A percentile compares a stretch with the other conserved stretches of the same genome.
Evolutionary conservation across 208 protist species (phyloP).

Genomic region (Leishmania mexicana): DNA sequence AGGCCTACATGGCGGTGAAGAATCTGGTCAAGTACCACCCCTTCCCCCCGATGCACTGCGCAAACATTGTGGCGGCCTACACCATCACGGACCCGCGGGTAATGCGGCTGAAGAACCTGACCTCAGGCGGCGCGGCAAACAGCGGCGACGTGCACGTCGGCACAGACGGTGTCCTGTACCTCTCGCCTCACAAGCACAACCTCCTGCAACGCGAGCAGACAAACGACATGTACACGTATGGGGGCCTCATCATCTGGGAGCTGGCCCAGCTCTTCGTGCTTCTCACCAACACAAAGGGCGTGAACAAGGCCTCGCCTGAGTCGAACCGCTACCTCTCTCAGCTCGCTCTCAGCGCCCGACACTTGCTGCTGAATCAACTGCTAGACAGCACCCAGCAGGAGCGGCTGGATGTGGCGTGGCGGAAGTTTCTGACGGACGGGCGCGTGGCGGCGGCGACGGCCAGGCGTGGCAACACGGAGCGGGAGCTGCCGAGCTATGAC

Average conservation of each 20-base stretch:
- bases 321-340: constrained; percentile 44
- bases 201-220: constrained; percentile 29
- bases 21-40: constrained; percentile 81
- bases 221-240: constrained; percentile 55
- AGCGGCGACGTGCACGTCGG: constrained; percentile 26
- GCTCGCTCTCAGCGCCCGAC: constrained; percentile 50
- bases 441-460: neutral
- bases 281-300: constrained; percentile 35
- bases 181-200: constrained; percentile 30
- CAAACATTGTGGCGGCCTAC: constrained; percentile 60
- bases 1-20: constrained; percentile 46
- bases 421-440: constrained; percentile 40
- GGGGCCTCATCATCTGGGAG: constrained; percentile 71
- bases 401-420: constrained; percentile 60
- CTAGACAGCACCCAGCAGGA: constrained; percentile 75
- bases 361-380: constrained; percentile 61
- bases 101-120: constrained; percentile 54
- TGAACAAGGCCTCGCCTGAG: constrained; percentile 12
- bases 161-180: constrained; percentile 27
- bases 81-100: constrained; percentile 65
- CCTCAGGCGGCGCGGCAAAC: constrained; percentile 13
- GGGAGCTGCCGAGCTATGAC: constrained; percentile 43
- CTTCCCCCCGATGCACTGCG: constrained; percentile 58
- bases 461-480: constrained; percentile 13
- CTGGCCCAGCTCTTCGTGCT: constrained; percentile 70